Percentiles rank a stretch among this genome's conserved stretches.
These are phyloP conservation scores for Fusarium piperis DNA, from an alignment of 2,329 filamentous ascomycete species.

Conservation along the genomic window DNA sequence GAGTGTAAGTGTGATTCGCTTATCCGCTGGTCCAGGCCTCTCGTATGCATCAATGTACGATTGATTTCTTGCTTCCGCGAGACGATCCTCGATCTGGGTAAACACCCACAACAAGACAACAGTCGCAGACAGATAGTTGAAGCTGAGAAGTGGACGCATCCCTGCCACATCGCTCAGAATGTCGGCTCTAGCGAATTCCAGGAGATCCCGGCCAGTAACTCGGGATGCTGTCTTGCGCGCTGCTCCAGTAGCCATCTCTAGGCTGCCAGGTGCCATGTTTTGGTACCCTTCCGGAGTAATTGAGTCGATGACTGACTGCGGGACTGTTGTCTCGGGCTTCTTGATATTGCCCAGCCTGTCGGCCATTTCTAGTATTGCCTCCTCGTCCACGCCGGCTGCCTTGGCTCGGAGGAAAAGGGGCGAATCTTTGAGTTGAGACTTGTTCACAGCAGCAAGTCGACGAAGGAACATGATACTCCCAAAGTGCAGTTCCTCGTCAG, in stretches of 20 bases:
- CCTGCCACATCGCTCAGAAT: constrained; percentile 15
- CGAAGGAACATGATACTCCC: constrained; percentile 38
- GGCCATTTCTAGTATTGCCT: neutral
- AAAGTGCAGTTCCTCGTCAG: constrained; percentile 45
- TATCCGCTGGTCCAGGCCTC: neutral
- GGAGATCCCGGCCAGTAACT: neutral
- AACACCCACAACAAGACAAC: constrained; percentile 39
- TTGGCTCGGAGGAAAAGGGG: constrained; percentile 39
- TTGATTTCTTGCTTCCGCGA: constrained; percentile 40
- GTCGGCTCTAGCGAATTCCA: neutral
- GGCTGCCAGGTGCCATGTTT: neutral
- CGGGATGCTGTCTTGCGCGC: neutral
- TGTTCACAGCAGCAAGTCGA: constrained; percentile 43
- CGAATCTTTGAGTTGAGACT: constrained; percentile 42
- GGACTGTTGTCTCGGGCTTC: neutral
- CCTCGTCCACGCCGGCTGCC: neutral
- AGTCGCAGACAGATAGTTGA: constrained; percentile 49
- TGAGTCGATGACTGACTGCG: neutral
- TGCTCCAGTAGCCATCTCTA: neutral
- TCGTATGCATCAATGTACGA: constrained; percentile 1
- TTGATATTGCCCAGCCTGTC: neutral
- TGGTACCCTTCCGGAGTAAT: neutral
- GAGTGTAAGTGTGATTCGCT: constrained; percentile 5
- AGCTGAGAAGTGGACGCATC: constrained; percentile 39
- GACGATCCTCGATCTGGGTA: constrained; percentile 39